Conservation (phyloP, 768 basidiomycete genomes). For the Cystobasidium tubakii region DNA sequence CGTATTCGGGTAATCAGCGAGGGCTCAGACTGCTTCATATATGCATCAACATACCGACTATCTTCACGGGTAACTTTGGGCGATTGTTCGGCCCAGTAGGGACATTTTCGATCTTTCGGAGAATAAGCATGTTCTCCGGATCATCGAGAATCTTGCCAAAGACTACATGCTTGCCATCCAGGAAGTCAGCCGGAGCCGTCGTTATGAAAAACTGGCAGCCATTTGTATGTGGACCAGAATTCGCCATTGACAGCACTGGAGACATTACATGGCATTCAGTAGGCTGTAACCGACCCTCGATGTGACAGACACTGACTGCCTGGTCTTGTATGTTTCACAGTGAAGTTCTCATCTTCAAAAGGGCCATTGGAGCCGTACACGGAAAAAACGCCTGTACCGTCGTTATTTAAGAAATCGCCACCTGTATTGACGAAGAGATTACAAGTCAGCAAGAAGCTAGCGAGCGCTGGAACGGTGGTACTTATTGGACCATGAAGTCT, state of each 20-base stretch:
- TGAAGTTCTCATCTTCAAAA: slow-evolving; percentile 93
- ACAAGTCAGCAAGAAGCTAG: neutral
- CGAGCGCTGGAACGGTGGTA: slow-evolving; percentile 52
- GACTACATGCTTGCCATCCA: slow-evolving; percentile 86
- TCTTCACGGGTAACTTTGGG: slow-evolving; percentile 80
- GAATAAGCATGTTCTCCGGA: slow-evolving; percentile 79
- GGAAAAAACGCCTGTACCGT: slow-evolving; percentile 94
- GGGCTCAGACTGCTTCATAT: too few relatives aligned
- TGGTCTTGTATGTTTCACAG: slow-evolving; percentile 61
- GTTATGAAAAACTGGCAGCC: slow-evolving; percentile 99
- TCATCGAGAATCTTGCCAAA: slow-evolving; percentile 74
- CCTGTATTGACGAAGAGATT: slow-evolving; percentile 47
- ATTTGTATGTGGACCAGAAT: slow-evolving; percentile 89
- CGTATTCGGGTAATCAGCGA: too few relatives aligned
- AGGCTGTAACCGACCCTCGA: neutral
- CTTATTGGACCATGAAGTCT: slow-evolving; percentile 80
- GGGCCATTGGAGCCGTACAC: slow-evolving; percentile 93
- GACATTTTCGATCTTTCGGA: slow-evolving; percentile 93
- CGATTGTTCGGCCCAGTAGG: slow-evolving; percentile 77
- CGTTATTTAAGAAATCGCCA: slow-evolving; percentile 88
- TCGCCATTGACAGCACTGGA: slow-evolving; percentile 57
- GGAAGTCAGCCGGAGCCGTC: slow-evolving; percentile 85
- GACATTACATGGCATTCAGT: neutral
- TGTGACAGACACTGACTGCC: slow-evolving; percentile 7
- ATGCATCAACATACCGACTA: slow-evolving; percentile 75